Conservation (phyloP, 257 asterid species). For the Vinca minor region DNA sequence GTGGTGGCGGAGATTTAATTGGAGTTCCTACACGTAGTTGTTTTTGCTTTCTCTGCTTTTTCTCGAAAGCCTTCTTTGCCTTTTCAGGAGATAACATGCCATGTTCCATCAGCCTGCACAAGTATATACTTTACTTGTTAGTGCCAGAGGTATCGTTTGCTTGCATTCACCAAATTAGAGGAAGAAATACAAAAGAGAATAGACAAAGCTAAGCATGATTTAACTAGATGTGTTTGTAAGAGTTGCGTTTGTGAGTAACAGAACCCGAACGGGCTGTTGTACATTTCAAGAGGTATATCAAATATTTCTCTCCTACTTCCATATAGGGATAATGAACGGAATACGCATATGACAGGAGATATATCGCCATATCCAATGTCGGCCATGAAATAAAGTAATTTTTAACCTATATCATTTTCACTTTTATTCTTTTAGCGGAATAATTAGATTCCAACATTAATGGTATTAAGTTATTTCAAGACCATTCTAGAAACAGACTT, state of each 20-base stretch:
- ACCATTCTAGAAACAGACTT: neutral
- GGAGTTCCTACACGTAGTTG: slow-evolving; percentile 63
- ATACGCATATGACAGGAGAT: neutral
- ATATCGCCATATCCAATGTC: slow-evolving; percentile 19
- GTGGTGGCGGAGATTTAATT: slow-evolving; percentile 51
- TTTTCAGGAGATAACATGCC: slow-evolving; percentile 73
- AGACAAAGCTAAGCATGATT: no score
- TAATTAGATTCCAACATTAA: neutral
- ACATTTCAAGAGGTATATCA: neutral
- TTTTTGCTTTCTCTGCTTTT: slow-evolving; percentile 79
- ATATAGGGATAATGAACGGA: neutral
- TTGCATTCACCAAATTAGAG: neutral
- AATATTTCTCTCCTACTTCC: neutral
- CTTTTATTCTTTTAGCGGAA: neutral
- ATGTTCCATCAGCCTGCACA: slow-evolving; percentile 82
- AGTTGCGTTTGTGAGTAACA: no score
- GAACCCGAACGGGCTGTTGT: neutral
- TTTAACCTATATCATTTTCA: neutral
- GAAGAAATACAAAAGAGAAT: no score
- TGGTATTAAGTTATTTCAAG: neutral
- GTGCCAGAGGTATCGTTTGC: neutral
- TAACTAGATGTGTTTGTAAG: no score
- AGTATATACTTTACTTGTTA: neutral
- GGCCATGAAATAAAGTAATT: slow-evolving; percentile 22
- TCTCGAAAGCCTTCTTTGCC: slow-evolving; percentile 71